Evolutionary conservation across 228 moss, liverwort and hornwort species (phyloP).

Genomic region (Sphagnum fallax): DNA sequence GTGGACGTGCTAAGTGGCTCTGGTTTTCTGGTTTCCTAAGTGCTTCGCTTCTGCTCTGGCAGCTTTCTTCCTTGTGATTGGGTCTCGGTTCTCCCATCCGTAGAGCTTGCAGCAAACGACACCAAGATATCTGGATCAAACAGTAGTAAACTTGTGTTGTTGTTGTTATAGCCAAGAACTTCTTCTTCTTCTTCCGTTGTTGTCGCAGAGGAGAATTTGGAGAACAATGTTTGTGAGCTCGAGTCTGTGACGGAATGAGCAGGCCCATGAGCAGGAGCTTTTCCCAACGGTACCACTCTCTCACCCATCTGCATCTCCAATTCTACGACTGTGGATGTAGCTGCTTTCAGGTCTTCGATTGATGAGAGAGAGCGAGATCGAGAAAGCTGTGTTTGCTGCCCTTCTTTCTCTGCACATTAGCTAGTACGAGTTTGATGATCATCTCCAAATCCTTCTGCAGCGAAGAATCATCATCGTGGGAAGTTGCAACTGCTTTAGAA

Average conservation of each 20-base stretch:
- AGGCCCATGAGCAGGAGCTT: too few species aligned
- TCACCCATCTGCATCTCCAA: too few species aligned
- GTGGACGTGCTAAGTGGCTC: too few species aligned
- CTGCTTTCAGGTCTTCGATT: constrained; percentile 19
- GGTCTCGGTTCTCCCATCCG: constrained; percentile 26
- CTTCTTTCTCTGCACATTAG: constrained; percentile 15
- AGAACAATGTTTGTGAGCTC: too few species aligned
- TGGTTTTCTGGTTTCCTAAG: too few species aligned
- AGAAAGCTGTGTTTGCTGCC: constrained; percentile 13
- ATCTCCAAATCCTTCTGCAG: constrained; percentile 2
- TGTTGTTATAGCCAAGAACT: constrained; percentile 12
- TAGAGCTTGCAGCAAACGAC: constrained; percentile 56
- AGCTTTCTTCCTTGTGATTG: constrained; percentile 13
- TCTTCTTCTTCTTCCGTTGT: constrained; percentile 3
- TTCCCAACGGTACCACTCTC: too few species aligned
- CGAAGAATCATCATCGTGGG: constrained; percentile 13
- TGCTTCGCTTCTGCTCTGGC: too few species aligned
- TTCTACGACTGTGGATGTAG: too few species aligned
- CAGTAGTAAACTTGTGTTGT: constrained; percentile 4
- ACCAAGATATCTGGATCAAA: constrained; percentile 88
- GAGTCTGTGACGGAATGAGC: too few species aligned
- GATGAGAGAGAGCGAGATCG: constrained; percentile 34
- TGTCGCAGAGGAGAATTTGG: too few species aligned
- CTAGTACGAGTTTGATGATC: constrained; percentile 2
- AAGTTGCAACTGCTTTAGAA: constrained; percentile 4